A percentile compares a stretch with the other conserved stretches of the same genome.
Evolutionary conservation across 257 asterid genomes (phyloP).

Genomic region (Capsicum chinense): DNA sequence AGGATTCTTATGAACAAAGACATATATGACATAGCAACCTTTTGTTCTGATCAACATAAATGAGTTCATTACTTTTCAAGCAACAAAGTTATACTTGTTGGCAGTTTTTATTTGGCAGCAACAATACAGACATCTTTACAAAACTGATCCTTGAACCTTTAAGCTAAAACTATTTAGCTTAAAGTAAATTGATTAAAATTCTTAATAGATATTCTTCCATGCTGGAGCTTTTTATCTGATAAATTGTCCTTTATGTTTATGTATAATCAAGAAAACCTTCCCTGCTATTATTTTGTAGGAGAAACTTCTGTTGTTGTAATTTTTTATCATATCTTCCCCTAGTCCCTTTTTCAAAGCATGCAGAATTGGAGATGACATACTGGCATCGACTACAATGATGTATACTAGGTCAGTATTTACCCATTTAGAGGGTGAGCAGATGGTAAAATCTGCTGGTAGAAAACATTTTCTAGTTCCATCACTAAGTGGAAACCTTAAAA

Average conservation of each 20-base stretch:
- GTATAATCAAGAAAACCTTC: neutral
- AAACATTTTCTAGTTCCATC: constrained; percentile 62
- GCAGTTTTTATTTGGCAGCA: neutral
- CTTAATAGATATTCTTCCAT: neutral
- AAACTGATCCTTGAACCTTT: constrained; percentile 14
- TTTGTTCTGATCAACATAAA: constrained; percentile 66
- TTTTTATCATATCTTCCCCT: constrained; percentile 28
- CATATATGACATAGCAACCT: constrained; percentile 79
- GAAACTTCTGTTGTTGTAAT: neutral
- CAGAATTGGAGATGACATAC: constrained; percentile 76
- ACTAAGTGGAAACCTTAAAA: constrained; percentile 34
- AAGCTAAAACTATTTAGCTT: neutral
- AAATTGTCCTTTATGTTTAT: neutral
- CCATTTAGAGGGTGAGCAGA: constrained; percentile 41
- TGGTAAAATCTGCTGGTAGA: constrained; percentile 59
- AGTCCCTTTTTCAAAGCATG: constrained; percentile 70
- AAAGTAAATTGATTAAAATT: neutral
- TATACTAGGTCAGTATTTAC: constrained; percentile 49
- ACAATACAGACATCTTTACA: neutral
- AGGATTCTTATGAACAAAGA: constrained; percentile 71
- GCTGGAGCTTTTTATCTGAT: neutral
- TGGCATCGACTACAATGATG: constrained; percentile 86
- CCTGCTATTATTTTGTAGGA: neutral
- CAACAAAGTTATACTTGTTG: neutral
- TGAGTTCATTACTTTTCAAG: constrained; percentile 32